These are phyloP conservation scores for Circinella minor DNA, from an alignment of 371 early-diverging fungal genomes.

Conservation along the genomic window DNA sequence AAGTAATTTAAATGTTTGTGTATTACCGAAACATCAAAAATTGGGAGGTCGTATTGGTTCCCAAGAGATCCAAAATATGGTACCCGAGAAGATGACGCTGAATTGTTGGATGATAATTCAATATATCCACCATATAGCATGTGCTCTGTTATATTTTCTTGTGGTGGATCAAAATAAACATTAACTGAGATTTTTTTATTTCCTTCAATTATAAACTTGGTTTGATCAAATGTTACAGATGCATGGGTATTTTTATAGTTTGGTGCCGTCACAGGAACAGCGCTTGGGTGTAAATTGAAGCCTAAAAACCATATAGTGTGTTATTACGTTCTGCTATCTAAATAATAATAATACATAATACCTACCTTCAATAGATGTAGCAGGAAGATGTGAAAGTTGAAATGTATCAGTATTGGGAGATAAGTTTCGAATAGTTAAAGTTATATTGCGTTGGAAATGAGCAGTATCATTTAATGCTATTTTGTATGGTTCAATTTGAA, in stretches of 20 bases:
- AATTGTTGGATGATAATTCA: neutral
- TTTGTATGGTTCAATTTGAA: slow-evolving; percentile 18
- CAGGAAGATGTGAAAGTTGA: slow-evolving; percentile 19
- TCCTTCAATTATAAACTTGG: neutral
- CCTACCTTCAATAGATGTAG: neutral
- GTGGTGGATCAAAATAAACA: neutral
- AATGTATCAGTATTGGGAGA: slow-evolving; percentile 4
- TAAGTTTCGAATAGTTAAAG: slow-evolving; percentile 18
- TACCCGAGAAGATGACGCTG: slow-evolving; percentile 1
- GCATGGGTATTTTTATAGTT: neutral
- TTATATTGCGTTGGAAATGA: slow-evolving; percentile 1
- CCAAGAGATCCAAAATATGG: slow-evolving; percentile 24
- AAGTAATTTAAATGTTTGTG: neutral
- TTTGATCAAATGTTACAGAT: slow-evolving; percentile 12
- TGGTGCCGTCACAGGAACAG: slow-evolving; percentile 17
- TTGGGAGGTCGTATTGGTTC: slow-evolving; percentile 20
- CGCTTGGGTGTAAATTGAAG: slow-evolving; percentile 15
- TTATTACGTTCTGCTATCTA: no score
- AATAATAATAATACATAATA: neutral
- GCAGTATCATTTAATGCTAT: slow-evolving; percentile 24
- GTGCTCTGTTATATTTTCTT: slow-evolving; percentile 6
- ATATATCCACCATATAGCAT: slow-evolving; percentile 24
- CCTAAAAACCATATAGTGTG: slow-evolving; percentile 5
- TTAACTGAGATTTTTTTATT: neutral
- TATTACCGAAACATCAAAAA: slow-evolving; percentile 16